Evolutionary conservation across 73 alveolate genomes (phyloP).

Genomic region (Durusdinium trenchii): DNA sequence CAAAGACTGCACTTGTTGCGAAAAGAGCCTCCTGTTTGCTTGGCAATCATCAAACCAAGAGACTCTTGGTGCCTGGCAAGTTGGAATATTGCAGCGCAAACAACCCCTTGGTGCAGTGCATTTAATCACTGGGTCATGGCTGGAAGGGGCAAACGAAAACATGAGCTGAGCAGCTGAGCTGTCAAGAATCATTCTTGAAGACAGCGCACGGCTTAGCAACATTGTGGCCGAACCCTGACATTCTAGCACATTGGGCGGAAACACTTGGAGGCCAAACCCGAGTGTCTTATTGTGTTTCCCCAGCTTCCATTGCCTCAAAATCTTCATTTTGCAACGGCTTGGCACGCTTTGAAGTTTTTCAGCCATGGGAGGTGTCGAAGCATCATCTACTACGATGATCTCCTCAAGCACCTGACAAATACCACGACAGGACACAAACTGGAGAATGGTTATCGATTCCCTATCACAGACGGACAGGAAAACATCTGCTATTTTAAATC

Average conservation of each 20-base stretch:
- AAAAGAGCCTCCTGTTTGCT: constrained; percentile 82
- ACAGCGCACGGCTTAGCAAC: no score
- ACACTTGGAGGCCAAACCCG: neutral
- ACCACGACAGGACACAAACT: neutral
- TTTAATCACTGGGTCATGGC: no score
- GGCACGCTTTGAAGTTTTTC: constrained; percentile 40
- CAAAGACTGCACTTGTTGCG: no score
- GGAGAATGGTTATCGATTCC: neutral
- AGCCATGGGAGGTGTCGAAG: constrained; percentile 58
- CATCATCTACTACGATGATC: constrained; percentile 91
- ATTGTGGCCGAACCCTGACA: neutral
- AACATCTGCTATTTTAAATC: no score
- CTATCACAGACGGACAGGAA: neutral
- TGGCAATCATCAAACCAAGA: constrained; percentile 71
- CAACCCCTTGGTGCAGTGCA: no score
- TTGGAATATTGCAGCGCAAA: no score
- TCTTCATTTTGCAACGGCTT: constrained; percentile 59
- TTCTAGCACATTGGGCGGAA: neutral
- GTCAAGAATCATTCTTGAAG: no score
- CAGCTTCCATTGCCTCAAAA: neutral
- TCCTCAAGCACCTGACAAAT: constrained; percentile 37
- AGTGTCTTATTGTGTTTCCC: neutral
- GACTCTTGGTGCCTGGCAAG: constrained; percentile 78
- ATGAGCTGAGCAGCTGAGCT: neutral
- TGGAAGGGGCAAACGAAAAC: neutral